Evolutionary conservation across 768 basidiomycete species (phyloP).

Genomic region (Lenzites betulinus): DNA sequence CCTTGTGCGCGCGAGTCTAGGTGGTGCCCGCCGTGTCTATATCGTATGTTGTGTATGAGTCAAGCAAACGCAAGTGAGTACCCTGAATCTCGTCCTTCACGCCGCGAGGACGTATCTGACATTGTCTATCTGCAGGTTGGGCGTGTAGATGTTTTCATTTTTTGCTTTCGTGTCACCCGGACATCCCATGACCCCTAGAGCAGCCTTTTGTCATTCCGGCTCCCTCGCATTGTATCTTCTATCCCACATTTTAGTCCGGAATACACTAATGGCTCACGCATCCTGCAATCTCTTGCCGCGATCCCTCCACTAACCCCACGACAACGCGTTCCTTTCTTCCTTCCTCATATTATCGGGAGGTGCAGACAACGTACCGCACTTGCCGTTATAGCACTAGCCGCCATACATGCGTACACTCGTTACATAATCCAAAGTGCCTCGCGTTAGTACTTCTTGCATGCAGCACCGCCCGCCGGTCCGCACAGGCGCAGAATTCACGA

Average conservation of each 20-base stretch:
- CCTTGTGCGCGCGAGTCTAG: conserved; percentile 37
- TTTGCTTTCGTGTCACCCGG: conserved; percentile 16
- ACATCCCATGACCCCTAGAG: conserved; percentile 17
- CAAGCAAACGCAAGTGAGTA: conserved; percentile 74
- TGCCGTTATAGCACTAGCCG: not conserved
- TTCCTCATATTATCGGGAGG: too few species aligned
- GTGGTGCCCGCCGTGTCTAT: conserved; percentile 97
- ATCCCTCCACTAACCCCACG: not conserved
- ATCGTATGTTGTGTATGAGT: conserved; percentile 93
- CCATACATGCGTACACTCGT: conserved; percentile 14
- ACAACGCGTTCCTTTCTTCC: too few species aligned
- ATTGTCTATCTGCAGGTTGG: conserved; percentile 47
- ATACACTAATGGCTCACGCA: conserved; percentile 13
- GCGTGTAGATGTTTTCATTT: conserved; percentile 34
- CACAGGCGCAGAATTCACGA: not conserved
- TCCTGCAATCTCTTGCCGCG: not conserved
- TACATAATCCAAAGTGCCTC: conserved; percentile 11
- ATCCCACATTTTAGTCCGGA: conserved; percentile 18
- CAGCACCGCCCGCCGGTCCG: not conserved
- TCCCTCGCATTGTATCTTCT: conserved; percentile 25
- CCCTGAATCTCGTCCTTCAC: not conserved
- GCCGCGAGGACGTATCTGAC: conserved; percentile 4
- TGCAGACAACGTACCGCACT: too few species aligned
- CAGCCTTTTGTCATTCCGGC: not conserved
- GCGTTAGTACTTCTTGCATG: not conserved